Base-by-base conservation (phyloP, 768 basidiomycete genomes). In the Trametes sanguinea region DNA sequence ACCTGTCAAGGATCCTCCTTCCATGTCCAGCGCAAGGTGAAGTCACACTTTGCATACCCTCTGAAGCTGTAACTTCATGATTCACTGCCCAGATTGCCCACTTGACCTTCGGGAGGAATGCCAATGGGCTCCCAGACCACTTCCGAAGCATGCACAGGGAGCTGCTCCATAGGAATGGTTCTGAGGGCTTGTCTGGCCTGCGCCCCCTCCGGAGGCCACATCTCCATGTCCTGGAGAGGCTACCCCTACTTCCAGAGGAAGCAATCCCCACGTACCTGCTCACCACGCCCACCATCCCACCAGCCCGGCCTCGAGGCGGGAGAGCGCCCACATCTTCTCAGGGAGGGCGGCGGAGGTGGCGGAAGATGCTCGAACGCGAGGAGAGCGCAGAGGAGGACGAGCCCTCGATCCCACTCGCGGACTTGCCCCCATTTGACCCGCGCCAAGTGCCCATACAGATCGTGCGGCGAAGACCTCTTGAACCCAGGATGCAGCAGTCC, bases 331-430 rank as follows among this genome's bases (percentile, higher is more conserved):
- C 50, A 1, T 16, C 30, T 10, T 51, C 48, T 11, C 51, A 53
- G 17, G 29, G 29, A 4, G 55, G 32, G 22, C 51, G 51, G n/a
- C 32, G 30, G 17, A 27, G 22, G 58, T 74, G 77, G 76, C 73
- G 67, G 44, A 65, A 71, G 44, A 54, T 76, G 61, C 51, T 68
- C 10, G 67, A 64, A 9, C 72, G 66, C 33, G 73, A 50, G 27
- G 48, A 50, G 27, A 13, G 11, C 29, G 69, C 32, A 60, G 62
- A 62, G 16, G 55, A 53, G 10, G 58, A 65, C 66, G 9, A 51
- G n/a, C 11, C 58, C 55, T 2, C 10, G 65, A 65, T 72, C 13
- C 39, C 54, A 27, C 68, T 78, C 32, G 64, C 67, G 5, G 57
- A 73, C 56, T 63, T 76, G 9, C 35, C 33, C 29, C 47, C 44